Conservation (phyloP, 2,329 filamentous ascomycete genomes). For the Diaporthe capsici region DNA sequence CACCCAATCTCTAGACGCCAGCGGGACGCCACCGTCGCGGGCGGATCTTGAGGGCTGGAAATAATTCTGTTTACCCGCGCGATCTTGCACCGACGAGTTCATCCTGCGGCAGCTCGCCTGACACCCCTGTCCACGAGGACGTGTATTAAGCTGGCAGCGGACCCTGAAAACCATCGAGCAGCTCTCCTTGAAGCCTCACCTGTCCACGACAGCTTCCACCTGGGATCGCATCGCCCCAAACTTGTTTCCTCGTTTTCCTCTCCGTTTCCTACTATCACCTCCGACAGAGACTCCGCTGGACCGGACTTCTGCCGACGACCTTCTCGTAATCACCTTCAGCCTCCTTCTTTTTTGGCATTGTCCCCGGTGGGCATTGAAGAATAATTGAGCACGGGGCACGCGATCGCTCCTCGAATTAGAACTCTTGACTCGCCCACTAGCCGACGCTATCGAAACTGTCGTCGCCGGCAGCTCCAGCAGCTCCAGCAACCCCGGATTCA, state of each 20-base stretch:
- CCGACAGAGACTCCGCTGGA: conserved; percentile 38
- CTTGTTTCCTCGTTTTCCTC: neutral
- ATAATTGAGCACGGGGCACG: conserved; percentile 24
- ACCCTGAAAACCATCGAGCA: conserved; percentile 6
- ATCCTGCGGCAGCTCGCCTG: conserved; percentile 30
- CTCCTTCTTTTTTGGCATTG: conserved; percentile 33
- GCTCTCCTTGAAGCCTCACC: conserved; percentile 9
- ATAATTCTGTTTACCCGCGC: conserved; percentile 36
- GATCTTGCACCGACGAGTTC: conserved; percentile 30
- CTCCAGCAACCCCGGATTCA: conserved; percentile 29
- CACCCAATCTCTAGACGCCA: conserved; percentile 43
- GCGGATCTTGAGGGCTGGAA: conserved; percentile 37
- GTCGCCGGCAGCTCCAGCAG: conserved; percentile 9
- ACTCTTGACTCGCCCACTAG: conserved; percentile 29
- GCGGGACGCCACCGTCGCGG: conserved; percentile 28
- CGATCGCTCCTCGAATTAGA: conserved; percentile 25
- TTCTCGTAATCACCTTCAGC: conserved; percentile 28
- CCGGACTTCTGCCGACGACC: conserved; percentile 34
- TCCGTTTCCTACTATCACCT: neutral
- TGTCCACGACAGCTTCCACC: conserved; percentile 37
- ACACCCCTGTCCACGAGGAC: conserved; percentile 31
- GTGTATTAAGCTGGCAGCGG: conserved; percentile 34
- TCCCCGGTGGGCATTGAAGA: conserved; percentile 24
- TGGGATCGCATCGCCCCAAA: conserved; percentile 7
- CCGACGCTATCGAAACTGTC: conserved; percentile 26